A percentile compares a stretch with the other conserved stretches of the same genome.
phyloP scores from a whole-genome alignment of 1,284 basidiomycete genomes.

The Ceratobasidium sp. region DNA sequence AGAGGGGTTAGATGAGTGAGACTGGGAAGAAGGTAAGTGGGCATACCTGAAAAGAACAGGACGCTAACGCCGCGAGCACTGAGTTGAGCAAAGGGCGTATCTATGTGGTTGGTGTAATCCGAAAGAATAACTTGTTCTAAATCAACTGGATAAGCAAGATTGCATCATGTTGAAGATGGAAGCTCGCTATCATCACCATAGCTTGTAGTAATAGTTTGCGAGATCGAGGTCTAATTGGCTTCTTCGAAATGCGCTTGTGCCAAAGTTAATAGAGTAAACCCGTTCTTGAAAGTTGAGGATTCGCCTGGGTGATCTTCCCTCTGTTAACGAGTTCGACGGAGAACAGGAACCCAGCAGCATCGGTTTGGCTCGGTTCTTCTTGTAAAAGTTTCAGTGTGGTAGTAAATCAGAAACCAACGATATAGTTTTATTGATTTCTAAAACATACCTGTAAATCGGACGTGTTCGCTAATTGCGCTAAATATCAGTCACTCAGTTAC shows the following conservation, averaged over 20 bases:
- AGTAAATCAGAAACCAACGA: conserved; percentile 64
- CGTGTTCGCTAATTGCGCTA: no score
- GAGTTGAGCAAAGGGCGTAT: conserved; percentile 71
- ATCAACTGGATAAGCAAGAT: neutral
- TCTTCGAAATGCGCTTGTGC: conserved; percentile 61
- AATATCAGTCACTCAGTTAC: no score
- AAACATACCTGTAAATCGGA: no score
- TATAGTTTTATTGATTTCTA: conserved; percentile 51
- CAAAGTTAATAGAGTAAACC: no score
- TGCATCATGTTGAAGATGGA: neutral
- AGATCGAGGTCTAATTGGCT: conserved; percentile 66
- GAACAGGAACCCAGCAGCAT: no score
- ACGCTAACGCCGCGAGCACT: conserved; percentile 72
- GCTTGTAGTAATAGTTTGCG: conserved; percentile 71
- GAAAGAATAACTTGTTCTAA: conserved; percentile 62
- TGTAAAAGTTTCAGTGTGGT: no score
- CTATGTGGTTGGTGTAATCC: conserved; percentile 70
- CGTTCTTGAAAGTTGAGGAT: no score
- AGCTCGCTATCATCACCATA: conserved; percentile 70
- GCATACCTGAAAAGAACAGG: conserved; percentile 69
- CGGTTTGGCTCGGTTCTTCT: no score
- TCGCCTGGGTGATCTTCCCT: conserved; percentile 69
- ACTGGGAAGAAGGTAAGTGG: neutral
- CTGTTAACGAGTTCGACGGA: conserved; percentile 69
- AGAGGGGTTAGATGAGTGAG: neutral